phyloP scores from a whole-genome alignment of 2,329 filamentous ascomycete species.

The Apiospora koreana region DNA sequence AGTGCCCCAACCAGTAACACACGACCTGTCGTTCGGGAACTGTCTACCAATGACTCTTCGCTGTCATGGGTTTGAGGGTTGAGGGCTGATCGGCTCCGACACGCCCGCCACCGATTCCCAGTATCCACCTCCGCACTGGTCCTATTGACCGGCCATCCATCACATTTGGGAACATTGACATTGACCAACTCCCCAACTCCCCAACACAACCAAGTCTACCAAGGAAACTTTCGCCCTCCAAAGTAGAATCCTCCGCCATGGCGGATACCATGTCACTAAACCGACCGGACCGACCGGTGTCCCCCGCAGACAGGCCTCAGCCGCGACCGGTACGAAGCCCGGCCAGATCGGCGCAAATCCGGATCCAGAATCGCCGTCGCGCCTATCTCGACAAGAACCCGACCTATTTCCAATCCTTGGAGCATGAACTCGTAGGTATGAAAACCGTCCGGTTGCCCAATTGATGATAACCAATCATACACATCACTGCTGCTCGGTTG shows the following conservation, averaged over 20 bases:
- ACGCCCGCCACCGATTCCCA: not conserved
- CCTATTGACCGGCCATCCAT: not conserved
- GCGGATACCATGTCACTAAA: not conserved
- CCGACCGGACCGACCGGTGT: not conserved
- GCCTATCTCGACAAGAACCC: conserved; percentile 74
- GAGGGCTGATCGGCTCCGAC: not conserved
- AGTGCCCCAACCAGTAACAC: no score
- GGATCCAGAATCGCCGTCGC: conserved; percentile 73
- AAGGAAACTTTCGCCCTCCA: not conserved
- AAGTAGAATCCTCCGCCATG: not conserved
- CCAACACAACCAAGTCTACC: not conserved
- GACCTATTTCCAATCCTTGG: conserved; percentile 64
- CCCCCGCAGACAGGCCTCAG: conserved; percentile 34
- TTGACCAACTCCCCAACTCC: not conserved
- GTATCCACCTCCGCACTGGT: not conserved
- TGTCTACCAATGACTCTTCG: not conserved
- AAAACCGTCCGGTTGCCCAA: not conserved
- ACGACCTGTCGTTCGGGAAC: no score
- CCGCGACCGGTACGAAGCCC: conserved; percentile 47
- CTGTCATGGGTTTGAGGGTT: not conserved
- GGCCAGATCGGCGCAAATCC: conserved; percentile 47
- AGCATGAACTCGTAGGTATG: conserved; percentile 57
- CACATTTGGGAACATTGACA: not conserved
- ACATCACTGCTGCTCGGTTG: not conserved
- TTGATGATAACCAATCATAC: not conserved